Evolutionary conservation across 2,329 filamentous ascomycete species (phyloP), one percentile per base, ranked within the genome.

Genomic region (Ophiostoma pallidulum): DNA sequence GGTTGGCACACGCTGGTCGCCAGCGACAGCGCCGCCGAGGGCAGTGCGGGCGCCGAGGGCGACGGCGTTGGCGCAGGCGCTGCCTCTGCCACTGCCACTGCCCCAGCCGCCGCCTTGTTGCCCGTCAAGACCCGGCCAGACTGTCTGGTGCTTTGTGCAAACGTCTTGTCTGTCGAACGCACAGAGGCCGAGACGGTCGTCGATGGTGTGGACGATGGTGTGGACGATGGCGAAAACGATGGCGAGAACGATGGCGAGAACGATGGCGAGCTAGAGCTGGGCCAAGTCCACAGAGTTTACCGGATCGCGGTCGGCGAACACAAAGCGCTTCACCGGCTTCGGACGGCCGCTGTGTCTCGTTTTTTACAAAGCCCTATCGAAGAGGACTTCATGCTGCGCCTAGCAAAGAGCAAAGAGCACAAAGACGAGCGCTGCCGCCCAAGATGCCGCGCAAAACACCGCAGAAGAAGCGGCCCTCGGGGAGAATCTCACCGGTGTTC

Each of bases 51-150:
- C 16, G 20, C 8, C 18, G 46, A 39, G 33, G 42, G 29, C 10
- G 42, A 19, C 33, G 42, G 24, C n/a, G 42, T n/a, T 26, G 33
- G 24, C 9, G 18, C 14, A 19, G 32, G 13, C n/a, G 39, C 38
- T 22, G 22, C 37, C 19, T 4, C 26, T 4, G 26, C 40, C 40
- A n/a, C n/a, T n/a, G n/a, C n/a, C n/a, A n/a, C n/a, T n/a, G 6
- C 9, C n/a, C 8, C 9, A 29, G 38, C 18, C 22, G 32, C 47
- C 14, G 28, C 16, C 43, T n/a, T n/a, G n/a, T n/a, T n/a, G n/a
- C n/a, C n/a, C 33, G 33, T 31, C 45, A 49, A 51, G 19, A 49
- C 43, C 7, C 47, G 36, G 35, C 50, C 50, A 10, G 50, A 49
- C 42, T 49, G 50, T 18, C 42, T 47, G 29, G 39, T 51, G 28